Evolutionary conservation across 768 basidiomycete species (phyloP), one percentile per base, ranked within the genome.

Genomic region (Harrya chromipes): DNA sequence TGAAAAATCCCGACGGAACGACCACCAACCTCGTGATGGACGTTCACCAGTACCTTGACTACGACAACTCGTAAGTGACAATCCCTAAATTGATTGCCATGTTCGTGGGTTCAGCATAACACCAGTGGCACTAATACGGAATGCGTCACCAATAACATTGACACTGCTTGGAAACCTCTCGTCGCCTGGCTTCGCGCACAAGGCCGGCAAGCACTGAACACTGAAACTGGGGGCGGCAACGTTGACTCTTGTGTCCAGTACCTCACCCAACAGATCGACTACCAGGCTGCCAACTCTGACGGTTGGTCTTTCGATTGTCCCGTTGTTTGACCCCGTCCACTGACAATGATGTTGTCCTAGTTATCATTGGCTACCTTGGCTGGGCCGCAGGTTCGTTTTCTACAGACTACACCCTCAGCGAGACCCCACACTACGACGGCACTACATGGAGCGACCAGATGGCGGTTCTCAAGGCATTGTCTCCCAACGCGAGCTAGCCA

Each of bases 11-110:
- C 26, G 77, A 80, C 52, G 75, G 77, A 6, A 70, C 65, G 19
- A 70, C 48, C 13, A 72, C 65, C 20, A 70, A 71, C 57, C 72
- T 83, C 36, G 66, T 84, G 50, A 76, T 84, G 56, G 83, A 84
- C 56, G 80, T 82, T 3, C 82, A 84, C 72, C 78, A 80, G 59
- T 83, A 83, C 65, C 74, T 80, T 41, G 82, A 84, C 62, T 67
- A 56, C 14, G 79, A 82, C 56, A 77, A 74, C 59, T 78, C 73
- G 48, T 76, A 59, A 64, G 72, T 49, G 21, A 49, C 29, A 60
- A 59, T 42, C 17, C 20, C 3, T 2, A 42, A 29, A 44, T 20
- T 8, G 33, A 21, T 40, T 26, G 1, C 2, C 16, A n/a, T 6
- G 19, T 19, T 37, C 9, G 23, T 43, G 0, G 20, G 36, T 34